phyloP scores from a whole-genome alignment of 164 flowering plant species.

The Chloranthus sessilifolius region DNA sequence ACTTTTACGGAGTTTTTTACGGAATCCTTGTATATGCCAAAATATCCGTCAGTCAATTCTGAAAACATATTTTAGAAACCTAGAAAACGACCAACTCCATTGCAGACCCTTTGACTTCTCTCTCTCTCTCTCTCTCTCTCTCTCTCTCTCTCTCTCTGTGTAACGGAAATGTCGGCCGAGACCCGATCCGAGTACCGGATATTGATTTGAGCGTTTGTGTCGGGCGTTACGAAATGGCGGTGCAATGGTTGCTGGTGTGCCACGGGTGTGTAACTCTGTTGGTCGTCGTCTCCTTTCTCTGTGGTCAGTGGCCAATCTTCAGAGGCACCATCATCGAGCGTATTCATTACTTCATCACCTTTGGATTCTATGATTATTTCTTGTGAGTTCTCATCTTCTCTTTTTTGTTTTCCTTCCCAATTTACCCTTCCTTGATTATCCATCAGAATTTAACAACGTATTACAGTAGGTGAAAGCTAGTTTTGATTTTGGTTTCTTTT shows the following conservation, averaged over 20 bases:
- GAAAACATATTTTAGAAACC: too few relatives aligned
- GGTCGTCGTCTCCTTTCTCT: slow-evolving; percentile 68
- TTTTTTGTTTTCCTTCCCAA: not conserved
- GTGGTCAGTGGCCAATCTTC: slow-evolving; percentile 95
- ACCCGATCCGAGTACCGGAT: too few relatives aligned
- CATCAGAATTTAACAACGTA: not conserved
- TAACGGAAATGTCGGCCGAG: too few relatives aligned
- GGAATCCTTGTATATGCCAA: too few relatives aligned
- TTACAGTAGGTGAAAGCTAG: not conserved
- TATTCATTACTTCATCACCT: slow-evolving; percentile 68
- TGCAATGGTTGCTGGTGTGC: slow-evolving; percentile 67
- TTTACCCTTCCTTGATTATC: too few relatives aligned
- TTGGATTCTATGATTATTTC: slow-evolving; percentile 78
- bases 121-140: too few relatives aligned
- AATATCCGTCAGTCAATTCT: too few relatives aligned
- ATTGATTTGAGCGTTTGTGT: too few relatives aligned
- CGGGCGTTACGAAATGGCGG: slow-evolving; percentile 58
- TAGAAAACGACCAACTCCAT: too few relatives aligned
- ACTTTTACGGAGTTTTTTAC: too few relatives aligned
- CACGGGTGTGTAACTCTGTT: slow-evolving; percentile 58
- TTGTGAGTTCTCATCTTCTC: slow-evolving; percentile 29
- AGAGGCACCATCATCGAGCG: slow-evolving; percentile 64
- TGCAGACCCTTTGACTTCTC: too few relatives aligned
- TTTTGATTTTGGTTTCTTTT: not conserved
- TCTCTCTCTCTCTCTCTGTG: too few relatives aligned